These are phyloP conservation scores for Carex cristatella DNA, from an alignment of 176 grass and related monocot species.

Conservation along the genomic window DNA sequence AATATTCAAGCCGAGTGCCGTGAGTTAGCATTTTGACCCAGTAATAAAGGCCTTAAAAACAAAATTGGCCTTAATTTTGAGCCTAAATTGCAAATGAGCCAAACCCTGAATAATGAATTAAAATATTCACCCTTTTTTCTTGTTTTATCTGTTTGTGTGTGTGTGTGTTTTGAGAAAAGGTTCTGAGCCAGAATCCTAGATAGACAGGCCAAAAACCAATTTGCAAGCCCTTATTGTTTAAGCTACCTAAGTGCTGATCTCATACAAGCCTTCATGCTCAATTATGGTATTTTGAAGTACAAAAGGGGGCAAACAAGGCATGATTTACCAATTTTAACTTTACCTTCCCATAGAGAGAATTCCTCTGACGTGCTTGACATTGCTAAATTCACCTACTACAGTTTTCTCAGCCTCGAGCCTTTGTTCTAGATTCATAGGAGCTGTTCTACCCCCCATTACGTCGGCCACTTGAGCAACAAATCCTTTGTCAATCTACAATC, in stretches of 20 bases:
- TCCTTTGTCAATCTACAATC: conserved; percentile 82
- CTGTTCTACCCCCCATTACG: conserved; percentile 68
- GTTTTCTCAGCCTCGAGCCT: conserved; percentile 67
- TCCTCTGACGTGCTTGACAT: conserved; percentile 86
- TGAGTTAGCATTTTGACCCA: background rate
- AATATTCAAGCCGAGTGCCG: background rate
- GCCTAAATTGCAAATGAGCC: background rate
- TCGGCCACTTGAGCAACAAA: conserved; percentile 95
- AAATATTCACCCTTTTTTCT: background rate
- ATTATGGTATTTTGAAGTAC: background rate
- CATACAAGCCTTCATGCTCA: background rate
- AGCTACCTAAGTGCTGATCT: background rate
- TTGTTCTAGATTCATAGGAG: conserved; percentile 78
- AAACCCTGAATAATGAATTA: background rate
- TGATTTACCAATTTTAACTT: background rate
- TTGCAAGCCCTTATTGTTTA: background rate
- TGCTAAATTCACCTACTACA: conserved; percentile 91
- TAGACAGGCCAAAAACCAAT: background rate
- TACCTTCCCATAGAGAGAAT: conserved; percentile 99
- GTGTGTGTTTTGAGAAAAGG: background rate
- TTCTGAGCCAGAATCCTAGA: background rate
- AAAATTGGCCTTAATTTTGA: background rate
- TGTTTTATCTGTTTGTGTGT: background rate
- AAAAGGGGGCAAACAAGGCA: background rate
- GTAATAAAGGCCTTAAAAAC: background rate